A percentile compares a stretch with the other conserved stretches of the same genome.
Evolutionary conservation across 139 green algal genomes (phyloP).

Genomic region (Tetraselmis chui): DNA sequence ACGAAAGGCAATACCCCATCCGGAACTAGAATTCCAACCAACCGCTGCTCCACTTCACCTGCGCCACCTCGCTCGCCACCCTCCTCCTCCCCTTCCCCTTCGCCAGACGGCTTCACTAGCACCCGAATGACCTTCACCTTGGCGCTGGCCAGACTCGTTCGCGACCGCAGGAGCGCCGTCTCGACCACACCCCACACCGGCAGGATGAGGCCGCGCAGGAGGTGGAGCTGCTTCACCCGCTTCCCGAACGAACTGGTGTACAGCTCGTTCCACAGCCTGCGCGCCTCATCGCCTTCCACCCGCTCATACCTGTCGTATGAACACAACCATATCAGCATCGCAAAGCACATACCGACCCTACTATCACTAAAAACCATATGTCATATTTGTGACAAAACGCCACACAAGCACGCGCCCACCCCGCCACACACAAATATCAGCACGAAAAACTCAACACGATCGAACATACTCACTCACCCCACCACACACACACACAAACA

Average conservation of each 20-base stretch:
- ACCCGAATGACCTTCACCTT: slow-evolving; percentile 7
- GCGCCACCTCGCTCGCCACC: neutral
- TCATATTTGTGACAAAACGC: no score
- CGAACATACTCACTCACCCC: no score
- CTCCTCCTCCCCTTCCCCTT: neutral
- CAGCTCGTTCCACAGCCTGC: slow-evolving; percentile 23
- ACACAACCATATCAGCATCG: no score
- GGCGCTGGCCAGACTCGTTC: neutral
- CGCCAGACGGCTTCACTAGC: neutral
- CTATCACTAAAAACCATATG: no score
- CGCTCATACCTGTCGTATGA: slow-evolving; percentile 25
- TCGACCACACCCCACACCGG: slow-evolving; percentile 45
- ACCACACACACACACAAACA: no score
- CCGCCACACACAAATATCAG: no score
- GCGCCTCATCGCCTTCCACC: slow-evolving; percentile 9
- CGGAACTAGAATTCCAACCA: slow-evolving; percentile 43
- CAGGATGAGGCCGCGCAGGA: slow-evolving; percentile 48
- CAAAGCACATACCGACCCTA: no score
- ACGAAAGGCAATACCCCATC: slow-evolving; percentile 22
- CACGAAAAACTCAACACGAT: no score
- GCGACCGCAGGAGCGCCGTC: slow-evolving; percentile 25
- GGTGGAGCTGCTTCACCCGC: slow-evolving; percentile 28
- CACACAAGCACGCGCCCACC: no score
- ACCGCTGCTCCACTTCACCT: slow-evolving; percentile 10
- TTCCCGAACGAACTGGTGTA: slow-evolving; percentile 17